Conservation (phyloP, 2,329 filamentous ascomycete genomes). For the Blastomyces emzantsi region DNA sequence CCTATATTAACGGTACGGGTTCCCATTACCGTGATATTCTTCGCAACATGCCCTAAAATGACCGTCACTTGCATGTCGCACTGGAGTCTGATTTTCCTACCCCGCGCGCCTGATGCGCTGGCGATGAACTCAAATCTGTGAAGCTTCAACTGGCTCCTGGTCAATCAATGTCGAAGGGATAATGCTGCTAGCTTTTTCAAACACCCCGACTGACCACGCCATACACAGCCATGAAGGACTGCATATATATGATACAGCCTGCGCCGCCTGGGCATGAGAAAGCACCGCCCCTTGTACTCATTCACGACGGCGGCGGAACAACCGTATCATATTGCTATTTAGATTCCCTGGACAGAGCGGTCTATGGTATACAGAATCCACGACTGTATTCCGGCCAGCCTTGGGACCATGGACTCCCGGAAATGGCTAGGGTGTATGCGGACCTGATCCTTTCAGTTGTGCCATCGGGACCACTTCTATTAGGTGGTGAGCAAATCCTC, state of each 20-base stretch:
- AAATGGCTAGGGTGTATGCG: slow-evolving; percentile 48
- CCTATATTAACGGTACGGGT: neutral
- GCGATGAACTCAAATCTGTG: neutral
- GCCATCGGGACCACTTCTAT: slow-evolving; percentile 14
- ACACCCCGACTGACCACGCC: neutral
- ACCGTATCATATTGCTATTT: slow-evolving; percentile 51
- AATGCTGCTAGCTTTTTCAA: neutral
- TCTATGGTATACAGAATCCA: slow-evolving; percentile 50
- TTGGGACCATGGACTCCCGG: slow-evolving; percentile 46
- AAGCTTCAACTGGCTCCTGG: neutral
- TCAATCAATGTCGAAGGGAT: neutral
- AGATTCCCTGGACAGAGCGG: slow-evolving; percentile 39
- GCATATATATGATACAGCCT: slow-evolving; percentile 14
- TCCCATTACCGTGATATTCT: neutral
- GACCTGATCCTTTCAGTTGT: slow-evolving; percentile 33
- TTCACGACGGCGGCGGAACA: slow-evolving; percentile 55
- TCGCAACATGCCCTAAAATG: neutral
- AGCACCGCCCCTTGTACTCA: slow-evolving; percentile 43
- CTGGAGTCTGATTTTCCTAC: neutral
- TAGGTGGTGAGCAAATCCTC: slow-evolving; percentile 15
- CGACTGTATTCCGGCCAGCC: slow-evolving; percentile 40
- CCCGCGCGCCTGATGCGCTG: neutral
- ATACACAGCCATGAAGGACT: slow-evolving; percentile 12
- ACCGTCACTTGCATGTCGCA: neutral
- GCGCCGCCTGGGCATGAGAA: slow-evolving; percentile 9